Evolutionary conservation across 306 rosid species (phyloP), one percentile per base, ranked within the genome.

Genomic region (Styphnolobium japonicum): DNA sequence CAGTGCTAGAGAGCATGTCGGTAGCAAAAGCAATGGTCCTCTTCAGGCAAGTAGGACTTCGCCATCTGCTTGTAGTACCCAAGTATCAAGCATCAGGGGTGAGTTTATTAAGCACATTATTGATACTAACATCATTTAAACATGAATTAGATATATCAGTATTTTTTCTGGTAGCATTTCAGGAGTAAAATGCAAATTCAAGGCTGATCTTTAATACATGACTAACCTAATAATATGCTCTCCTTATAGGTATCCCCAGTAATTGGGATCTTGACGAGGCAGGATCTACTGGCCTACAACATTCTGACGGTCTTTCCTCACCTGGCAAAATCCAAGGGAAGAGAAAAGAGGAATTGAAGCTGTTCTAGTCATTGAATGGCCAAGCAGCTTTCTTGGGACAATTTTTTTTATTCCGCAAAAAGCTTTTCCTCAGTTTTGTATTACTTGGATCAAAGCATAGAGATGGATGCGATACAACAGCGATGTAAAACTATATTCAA

Each of bases 1-100:
- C 96, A 23, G 97, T 92, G 55, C 29, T 90, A 36, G 97, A 92
- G 73, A 89, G 85, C 85, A 85, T 88, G 80, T 90, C 98, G 3
- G 92, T 87, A 23, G 97, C 97, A 58, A 94, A 94, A 83, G 98
- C 97, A 65, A 69, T 92, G 97, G 87, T 90, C 37, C 94, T 94
- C 80, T 94, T 94, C 92, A 79, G 97, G 71, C 89, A 87, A 87
- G 87, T 94, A 64, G 97, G 92, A 52, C 92, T 94, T 27, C 97
- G 97, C 64, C 98, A 94, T 83, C 82, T 94, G 92, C 91, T 94
- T 58, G 85, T 94, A 55, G 86, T 94, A 71, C 98, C 97, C 37
- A 86, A 90, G 65, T 94, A 87, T 77, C 85, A 84, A 61, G 93
- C 92, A 81, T 85, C 92, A 0, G 90, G 90, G 93, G 98, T 94